A percentile compares a stretch with the other conserved stretches of the same genome.
These are phyloP conservation scores for Pseudogymnoascus pannorum DNA, from an alignment of 2,329 filamentous ascomycete genomes.

Conservation along the genomic window DNA sequence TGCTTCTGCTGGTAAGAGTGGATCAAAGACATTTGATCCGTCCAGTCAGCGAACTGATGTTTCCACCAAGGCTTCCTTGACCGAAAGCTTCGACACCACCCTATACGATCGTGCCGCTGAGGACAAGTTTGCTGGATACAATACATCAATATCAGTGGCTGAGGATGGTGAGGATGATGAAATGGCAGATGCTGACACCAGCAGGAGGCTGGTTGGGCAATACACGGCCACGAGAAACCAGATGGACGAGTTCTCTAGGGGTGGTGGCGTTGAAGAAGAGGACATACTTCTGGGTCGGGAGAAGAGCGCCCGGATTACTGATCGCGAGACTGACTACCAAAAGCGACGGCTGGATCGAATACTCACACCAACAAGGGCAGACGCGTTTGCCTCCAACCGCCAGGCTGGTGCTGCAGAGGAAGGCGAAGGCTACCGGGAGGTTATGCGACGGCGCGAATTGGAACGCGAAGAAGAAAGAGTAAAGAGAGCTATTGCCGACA, in stretches of 20 bases:
- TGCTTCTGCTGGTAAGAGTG: slow-evolving; percentile 68
- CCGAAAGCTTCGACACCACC: slow-evolving; percentile 78
- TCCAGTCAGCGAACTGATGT: slow-evolving; percentile 74
- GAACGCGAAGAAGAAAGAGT: slow-evolving; percentile 92
- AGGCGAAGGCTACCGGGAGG: slow-evolving; percentile 76
- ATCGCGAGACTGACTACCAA: slow-evolving; percentile 95
- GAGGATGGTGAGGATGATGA: slow-evolving; percentile 74
- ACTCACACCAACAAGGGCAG: slow-evolving; percentile 76
- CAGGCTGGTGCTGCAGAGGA: slow-evolving; percentile 60
- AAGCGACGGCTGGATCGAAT: slow-evolving; percentile 87
- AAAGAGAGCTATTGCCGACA: slow-evolving; percentile 67
- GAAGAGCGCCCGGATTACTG: slow-evolving; percentile 82
- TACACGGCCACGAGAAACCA: slow-evolving; percentile 90
- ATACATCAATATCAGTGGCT: slow-evolving; percentile 75
- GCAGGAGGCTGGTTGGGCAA: slow-evolving; percentile 79
- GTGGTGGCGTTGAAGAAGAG: slow-evolving; percentile 80
- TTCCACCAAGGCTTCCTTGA: slow-evolving; percentile 86
- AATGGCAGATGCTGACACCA: slow-evolving; percentile 65
- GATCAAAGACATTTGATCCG: slow-evolving; percentile 70
- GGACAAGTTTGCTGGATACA: slow-evolving; percentile 84
- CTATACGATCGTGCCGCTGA: slow-evolving; percentile 73
- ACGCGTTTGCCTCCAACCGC: slow-evolving; percentile 73
- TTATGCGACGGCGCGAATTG: slow-evolving; percentile 85
- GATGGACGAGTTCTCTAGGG: slow-evolving; percentile 88
- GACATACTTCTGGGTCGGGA: slow-evolving; percentile 81